These are phyloP conservation scores for Suillus discolor DNA, from an alignment of 768 basidiomycete species.

Conservation along the genomic window DNA sequence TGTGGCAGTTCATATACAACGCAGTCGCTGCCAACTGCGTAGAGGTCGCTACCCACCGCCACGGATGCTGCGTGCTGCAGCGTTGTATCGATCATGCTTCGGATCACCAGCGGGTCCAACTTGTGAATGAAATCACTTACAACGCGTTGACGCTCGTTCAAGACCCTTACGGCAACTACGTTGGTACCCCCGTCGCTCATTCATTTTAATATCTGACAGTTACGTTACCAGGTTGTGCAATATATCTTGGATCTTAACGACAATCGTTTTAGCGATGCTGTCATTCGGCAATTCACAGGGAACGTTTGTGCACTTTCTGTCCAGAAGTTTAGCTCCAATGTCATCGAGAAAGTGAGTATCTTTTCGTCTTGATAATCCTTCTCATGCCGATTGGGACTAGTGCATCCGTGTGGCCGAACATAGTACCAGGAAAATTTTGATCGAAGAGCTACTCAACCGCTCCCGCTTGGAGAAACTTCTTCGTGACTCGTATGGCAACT, in stretches of 20 bases:
- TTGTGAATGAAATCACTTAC: conserved; percentile 99
- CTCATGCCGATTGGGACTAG: conserved; percentile 31
- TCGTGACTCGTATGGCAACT: conserved; percentile 95
- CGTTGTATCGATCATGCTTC: conserved; percentile 98
- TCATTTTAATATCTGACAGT: background rate
- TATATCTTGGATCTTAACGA: conserved; percentile 99
- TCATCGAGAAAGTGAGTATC: conserved; percentile 84
- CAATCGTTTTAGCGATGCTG: conserved; percentile 95
- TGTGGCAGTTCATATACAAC: conserved; percentile 91
- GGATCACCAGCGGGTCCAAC: conserved; percentile 90
- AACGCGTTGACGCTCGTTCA: conserved; percentile 97
- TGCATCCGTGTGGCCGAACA: conserved; percentile 95
- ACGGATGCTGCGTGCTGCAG: conserved; percentile 98
- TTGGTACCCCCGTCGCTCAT: conserved; percentile 36
- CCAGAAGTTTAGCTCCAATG: conserved; percentile 99
- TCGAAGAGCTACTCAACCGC: conserved; percentile 93
- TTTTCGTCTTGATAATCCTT: conserved; percentile 6
- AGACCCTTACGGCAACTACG: conserved; percentile 95
- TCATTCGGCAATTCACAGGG: conserved; percentile 96
- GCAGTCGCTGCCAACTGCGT: conserved; percentile 99
- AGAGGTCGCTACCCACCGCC: conserved; percentile 96
- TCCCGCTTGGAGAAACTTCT: conserved; percentile 93
- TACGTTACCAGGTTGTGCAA: conserved; percentile 77
- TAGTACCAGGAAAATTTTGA: conserved; percentile 89
- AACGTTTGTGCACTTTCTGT: conserved; percentile 98